Evolutionary conservation across 768 basidiomycete genomes (phyloP), one percentile per base, ranked within the genome.

Genomic region (Termitomyces sp.): DNA sequence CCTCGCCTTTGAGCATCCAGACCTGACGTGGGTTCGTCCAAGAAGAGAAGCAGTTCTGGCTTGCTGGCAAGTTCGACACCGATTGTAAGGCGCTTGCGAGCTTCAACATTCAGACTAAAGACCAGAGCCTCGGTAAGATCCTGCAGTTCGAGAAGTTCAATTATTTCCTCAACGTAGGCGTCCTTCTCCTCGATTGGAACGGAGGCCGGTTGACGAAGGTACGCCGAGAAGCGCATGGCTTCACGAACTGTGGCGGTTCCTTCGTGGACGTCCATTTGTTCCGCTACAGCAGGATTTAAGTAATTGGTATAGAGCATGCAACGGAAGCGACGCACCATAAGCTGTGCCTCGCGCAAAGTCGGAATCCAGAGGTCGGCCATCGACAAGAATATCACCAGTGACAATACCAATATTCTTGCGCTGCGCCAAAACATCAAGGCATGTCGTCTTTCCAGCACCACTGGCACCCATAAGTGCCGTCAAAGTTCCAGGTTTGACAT

Each of bases 11-110:
- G 76, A 6, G 76, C 77, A 64, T 81, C 79, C 22, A 81, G 68
- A 53, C 79, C 79, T 20, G 77, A 77, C 1, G 79, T 79, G 7
- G 78, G 74, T 66, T 83, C 75, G 64, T 86, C 89, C 61, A 89
- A 73, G 79, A 90, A 89, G 20, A 93, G 80, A 1, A 93, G 76
- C 8, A 92, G 78, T 66, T 89, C 85, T 0, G 92, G 92, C 70
- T 94, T 94, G 73, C 90, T 90, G 18, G 93, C 92, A 8, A 96
- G 81, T 71, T 96, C 94, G 58, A 96, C 94, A 60, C 92, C 94
- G 66, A 96, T 96, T 1, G 94, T 95, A 24, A 94, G 80, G 11
- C 93, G 88, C 71, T 96, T 96, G 63, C 92, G 82, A 8, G 89
- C 85, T 66, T 89, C 89, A 24, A 85, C 81, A 56, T 79, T 81